Conservation (phyloP, 257 asterid genomes). For the Lycium ferocissimum region DNA sequence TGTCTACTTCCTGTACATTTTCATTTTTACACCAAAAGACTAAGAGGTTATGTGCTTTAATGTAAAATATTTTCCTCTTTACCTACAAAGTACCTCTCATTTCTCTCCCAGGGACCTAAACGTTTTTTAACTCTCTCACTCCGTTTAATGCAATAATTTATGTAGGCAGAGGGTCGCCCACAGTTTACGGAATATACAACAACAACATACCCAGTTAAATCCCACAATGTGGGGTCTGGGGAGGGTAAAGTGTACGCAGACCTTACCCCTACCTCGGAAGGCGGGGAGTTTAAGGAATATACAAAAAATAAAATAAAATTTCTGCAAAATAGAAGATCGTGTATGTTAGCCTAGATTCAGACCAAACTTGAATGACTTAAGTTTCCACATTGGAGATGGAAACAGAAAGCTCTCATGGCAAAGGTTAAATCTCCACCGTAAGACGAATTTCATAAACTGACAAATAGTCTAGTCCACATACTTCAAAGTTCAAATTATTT, state of each 20-base stretch:
- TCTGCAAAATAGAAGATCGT: neutral
- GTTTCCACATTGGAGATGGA: conserved; percentile 4
- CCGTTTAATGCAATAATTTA: too few relatives aligned
- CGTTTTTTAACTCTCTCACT: too few relatives aligned
- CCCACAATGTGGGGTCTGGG: too few relatives aligned
- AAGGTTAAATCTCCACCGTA: neutral
- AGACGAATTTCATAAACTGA: neutral
- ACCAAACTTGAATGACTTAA: neutral
- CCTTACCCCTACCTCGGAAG: too few relatives aligned
- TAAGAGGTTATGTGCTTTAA: neutral
- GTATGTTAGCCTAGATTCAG: neutral
- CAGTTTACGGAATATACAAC: neutral
- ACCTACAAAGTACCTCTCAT: too few relatives aligned
- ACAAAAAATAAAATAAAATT: neutral
- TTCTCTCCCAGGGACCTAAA: too few relatives aligned
- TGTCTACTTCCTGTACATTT: neutral
- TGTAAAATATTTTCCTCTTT: neutral
- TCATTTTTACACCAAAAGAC: neutral
- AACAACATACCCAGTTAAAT: too few relatives aligned
- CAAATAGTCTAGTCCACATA: neutral
- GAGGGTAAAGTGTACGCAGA: too few relatives aligned
- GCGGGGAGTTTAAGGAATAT: neutral
- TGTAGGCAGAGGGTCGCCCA: neutral
- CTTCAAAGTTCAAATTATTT: conserved; percentile 6
- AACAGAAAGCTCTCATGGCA: conserved; percentile 11